These are phyloP conservation scores for Geranium rotundifolium DNA, from an alignment of 345 rosid genomes.

Conservation along the genomic window DNA sequence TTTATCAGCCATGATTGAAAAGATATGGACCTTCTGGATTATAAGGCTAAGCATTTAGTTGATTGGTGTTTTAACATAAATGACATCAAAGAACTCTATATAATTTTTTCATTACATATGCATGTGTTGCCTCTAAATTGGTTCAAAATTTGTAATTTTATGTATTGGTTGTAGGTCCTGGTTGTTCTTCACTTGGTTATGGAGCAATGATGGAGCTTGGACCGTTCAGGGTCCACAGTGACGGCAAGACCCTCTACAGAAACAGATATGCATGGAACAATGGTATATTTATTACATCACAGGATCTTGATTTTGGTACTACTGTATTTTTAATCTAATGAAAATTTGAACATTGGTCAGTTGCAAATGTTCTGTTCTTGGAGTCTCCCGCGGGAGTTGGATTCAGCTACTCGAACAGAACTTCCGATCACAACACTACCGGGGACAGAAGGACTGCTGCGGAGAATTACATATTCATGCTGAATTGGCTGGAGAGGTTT, in stretches of 20 bases:
- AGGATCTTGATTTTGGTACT: not conserved
- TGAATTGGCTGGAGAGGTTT: constrained; percentile 76
- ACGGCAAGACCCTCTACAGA: constrained; percentile 28
- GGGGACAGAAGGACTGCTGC: constrained; percentile 57
- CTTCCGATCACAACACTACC: constrained; percentile 32
- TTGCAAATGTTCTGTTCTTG: constrained; percentile 50
- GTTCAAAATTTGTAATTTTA: no score
- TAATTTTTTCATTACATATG: no score
- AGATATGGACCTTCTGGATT: no score
- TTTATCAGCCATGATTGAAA: no score
- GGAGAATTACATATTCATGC: constrained; percentile 56
- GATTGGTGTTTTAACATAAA: no score
- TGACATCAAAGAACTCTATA: no score
- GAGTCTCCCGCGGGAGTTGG: constrained; percentile 95
- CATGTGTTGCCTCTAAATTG: no score
- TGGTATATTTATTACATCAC: constrained; percentile 5
- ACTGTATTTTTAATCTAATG: no score
- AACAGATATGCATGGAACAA: constrained; percentile 28
- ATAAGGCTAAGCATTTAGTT: no score
- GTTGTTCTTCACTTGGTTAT: constrained; percentile 34
- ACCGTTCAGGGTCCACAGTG: constrained; percentile 29
- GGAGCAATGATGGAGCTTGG: constrained; percentile 42
- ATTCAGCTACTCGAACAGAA: constrained; percentile 67
- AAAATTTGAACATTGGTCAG: not conserved
- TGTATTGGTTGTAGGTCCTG: constrained; percentile 19